phyloP scores from a whole-genome alignment of 805 yeast genomes.

The Candida lessepsii region DNA sequence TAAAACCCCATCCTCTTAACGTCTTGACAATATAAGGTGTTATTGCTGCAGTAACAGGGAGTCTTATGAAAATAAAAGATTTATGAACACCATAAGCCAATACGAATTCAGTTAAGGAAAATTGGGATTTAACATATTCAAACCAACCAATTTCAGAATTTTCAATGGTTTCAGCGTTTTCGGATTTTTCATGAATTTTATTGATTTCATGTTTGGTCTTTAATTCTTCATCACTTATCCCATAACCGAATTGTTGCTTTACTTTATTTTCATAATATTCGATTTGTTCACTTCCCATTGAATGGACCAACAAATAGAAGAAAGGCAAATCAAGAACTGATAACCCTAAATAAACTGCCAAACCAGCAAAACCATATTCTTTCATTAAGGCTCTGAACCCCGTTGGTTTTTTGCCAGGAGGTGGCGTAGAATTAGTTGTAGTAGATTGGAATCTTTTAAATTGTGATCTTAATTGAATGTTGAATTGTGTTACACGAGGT shows the following conservation, averaged over 20 bases:
- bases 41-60: slow-evolving; percentile 89
- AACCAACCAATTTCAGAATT: slow-evolving; percentile 6
- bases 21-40: slow-evolving; percentile 74
- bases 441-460: slow-evolving; percentile 19
- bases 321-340: slow-evolving; percentile 77
- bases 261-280: slow-evolving; percentile 60
- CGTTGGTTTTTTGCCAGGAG: slow-evolving; percentile 28
- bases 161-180: slow-evolving; percentile 18
- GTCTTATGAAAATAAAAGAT: slow-evolving; percentile 73
- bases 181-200: slow-evolving; percentile 27
- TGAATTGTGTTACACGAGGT: not conserved
- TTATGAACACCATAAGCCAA: slow-evolving; percentile 94
- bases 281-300: slow-evolving; percentile 81
- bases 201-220: slow-evolving; percentile 33
- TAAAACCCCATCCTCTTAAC: slow-evolving; percentile 77
- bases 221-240: slow-evolving; percentile 46
- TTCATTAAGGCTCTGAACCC: slow-evolving; percentile 67
- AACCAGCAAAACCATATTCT: slow-evolving; percentile 88
- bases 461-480: not conserved
- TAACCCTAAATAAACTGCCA: slow-evolving; percentile 79
- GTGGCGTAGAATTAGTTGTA: slow-evolving; percentile 6
- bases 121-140: slow-evolving; percentile 28
- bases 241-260: slow-evolving; percentile 63
- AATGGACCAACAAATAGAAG: slow-evolving; percentile 79
- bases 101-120: slow-evolving; percentile 76